Evolutionary conservation across 805 yeast species (phyloP).

Genomic region (Clavispora asparagi): DNA sequence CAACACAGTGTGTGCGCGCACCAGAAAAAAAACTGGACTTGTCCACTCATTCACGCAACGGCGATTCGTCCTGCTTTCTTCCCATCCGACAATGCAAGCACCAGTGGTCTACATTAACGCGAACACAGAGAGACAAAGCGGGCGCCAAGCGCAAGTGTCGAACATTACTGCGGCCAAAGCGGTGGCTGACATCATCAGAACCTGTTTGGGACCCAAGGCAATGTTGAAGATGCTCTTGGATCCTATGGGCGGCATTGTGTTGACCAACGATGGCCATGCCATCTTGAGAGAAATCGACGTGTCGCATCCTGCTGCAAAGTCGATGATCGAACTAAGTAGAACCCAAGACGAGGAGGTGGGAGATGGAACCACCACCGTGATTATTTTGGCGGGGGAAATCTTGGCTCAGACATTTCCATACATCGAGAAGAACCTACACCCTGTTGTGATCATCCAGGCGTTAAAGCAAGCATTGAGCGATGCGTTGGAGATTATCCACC

Average conservation of each 20-base stretch:
- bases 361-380: slow-evolving; percentile 97
- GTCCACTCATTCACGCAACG: background rate
- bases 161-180: slow-evolving; percentile 99
- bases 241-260: slow-evolving; percentile 94
- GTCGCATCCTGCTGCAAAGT: slow-evolving; percentile 98
- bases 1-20: background rate
- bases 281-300: slow-evolving; percentile 94
- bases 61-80: background rate
- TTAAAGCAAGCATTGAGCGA: slow-evolving; percentile 86
- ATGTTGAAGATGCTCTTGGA: slow-evolving; percentile 97
- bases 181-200: slow-evolving; percentile 94
- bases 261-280: slow-evolving; percentile 98
- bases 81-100: slow-evolving; percentile 33
- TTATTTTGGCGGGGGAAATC: slow-evolving; percentile 94
- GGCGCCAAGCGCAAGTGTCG: slow-evolving; percentile 94
- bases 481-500: slow-evolving; percentile 82
- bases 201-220: slow-evolving; percentile 98
- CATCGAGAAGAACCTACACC: slow-evolving; percentile 92
- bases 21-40: background rate
- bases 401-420: slow-evolving; percentile 93
- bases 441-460: slow-evolving; percentile 93
- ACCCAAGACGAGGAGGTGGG: slow-evolving; percentile 99
- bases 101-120: slow-evolving; percentile 57
- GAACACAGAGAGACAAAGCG: slow-evolving; percentile 86
- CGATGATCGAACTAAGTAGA: slow-evolving; percentile 94